Base-by-base conservation (phyloP, 768 basidiomycete species). In the Suillus variegatus region DNA sequence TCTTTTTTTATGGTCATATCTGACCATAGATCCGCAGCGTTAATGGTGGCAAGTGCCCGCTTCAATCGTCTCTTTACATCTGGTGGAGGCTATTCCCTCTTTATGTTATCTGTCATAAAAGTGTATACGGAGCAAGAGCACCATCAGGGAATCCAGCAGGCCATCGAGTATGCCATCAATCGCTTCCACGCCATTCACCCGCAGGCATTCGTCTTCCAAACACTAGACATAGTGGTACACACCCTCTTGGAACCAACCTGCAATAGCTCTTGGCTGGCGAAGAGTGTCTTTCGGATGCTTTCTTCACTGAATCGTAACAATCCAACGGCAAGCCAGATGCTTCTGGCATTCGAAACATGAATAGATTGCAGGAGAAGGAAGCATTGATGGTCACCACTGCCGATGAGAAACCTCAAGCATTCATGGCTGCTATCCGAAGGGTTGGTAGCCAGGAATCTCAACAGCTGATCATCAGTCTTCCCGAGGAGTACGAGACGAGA, bases 11-110 rank as follows among this genome's bases (percentile, higher is more conserved):
- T 32, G 46, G 9, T 41, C 46, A 58, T 54, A 40, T n/a, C 60
- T 43, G n/a, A 55, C n/a, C 20, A n/a, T 25, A 54, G 32, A 6
- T 65, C 22, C 60, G 18, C 65, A 90, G 91, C 87, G 7, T 81
- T 89, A 38, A 88, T 92, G 88, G 84, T 87, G 18, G 92, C 91
- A 0, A 88, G 86, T 60, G 90, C 90, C 9, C 86, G 92, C 20
- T 94, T 93, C 71, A 82, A 86, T 38, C 85, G 92, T n/a, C 74
- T 94, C 22, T 91, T 93, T 73, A 85, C 85, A 8, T 86, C 89
- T 2, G 87, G 88, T 18, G 86, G 86, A 38, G 90, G 88, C 32
- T 94, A 91, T 72, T 84, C 84, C 4, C 80, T 93, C 35, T 92
- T 93, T 75, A 89, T 94, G 83, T 88, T 90, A 0, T 82, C 84